Conservation (phyloP, 2,329 filamentous ascomycete genomes). For the Fusarium sp. region DNA sequence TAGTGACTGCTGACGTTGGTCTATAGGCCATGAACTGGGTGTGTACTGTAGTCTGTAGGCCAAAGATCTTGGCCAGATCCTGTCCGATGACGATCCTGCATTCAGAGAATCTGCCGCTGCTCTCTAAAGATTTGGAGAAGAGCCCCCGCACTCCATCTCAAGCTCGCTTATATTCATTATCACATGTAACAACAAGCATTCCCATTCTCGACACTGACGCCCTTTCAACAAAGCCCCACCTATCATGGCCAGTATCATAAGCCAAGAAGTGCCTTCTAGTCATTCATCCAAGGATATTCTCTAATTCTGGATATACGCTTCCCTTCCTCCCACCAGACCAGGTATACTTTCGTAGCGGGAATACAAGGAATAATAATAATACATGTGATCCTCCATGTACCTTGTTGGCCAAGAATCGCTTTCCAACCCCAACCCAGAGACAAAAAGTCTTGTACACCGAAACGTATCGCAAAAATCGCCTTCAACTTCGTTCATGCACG, state of each 20-base stretch:
- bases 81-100: background rate
- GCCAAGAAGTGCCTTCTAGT: background rate
- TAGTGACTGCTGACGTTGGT: too few relatives aligned
- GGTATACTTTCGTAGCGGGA: slow-evolving; percentile 20
- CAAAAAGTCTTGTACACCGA: background rate
- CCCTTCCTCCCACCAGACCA: slow-evolving; percentile 8
- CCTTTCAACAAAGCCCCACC: background rate
- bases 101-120: background rate
- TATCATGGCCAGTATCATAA: slow-evolving; percentile 1
- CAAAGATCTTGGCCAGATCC: slow-evolving; percentile 9
- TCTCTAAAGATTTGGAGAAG: slow-evolving; percentile 10
- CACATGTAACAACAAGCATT: slow-evolving; percentile 37
- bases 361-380: slow-evolving; percentile 33
- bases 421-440: slow-evolving; percentile 9
- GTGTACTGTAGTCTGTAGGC: too few relatives aligned
- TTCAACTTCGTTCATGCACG: slow-evolving; percentile 6
- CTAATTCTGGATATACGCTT: slow-evolving; percentile 34
- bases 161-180: slow-evolving; percentile 18
- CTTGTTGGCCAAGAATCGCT: slow-evolving; percentile 12
- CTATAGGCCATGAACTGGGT: background rate
- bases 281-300: slow-evolving; percentile 20
- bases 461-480: slow-evolving; percentile 2
- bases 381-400: slow-evolving; percentile 34
- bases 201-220: background rate
- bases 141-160: slow-evolving; percentile 31